Percentiles rank a stretch among this genome's conserved stretches.
These are phyloP conservation scores for Apiotrichum brassicae DNA, from an alignment of 1,284 basidiomycete genomes.

Conservation along the genomic window DNA sequence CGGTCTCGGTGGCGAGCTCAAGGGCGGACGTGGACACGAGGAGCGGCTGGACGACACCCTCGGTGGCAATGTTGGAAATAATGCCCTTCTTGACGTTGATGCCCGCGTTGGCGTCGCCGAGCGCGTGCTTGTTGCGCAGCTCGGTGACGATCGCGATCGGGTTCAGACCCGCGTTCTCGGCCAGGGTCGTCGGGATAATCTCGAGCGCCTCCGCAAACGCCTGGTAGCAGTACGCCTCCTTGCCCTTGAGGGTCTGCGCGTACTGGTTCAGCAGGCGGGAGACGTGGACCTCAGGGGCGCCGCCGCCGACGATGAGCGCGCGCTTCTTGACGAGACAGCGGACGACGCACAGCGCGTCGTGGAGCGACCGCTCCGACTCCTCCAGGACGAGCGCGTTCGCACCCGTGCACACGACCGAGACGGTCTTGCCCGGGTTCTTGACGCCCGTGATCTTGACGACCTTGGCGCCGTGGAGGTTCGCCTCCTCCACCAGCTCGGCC, in stretches of 20 bases:
- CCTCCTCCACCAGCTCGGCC: conserved; percentile 93
- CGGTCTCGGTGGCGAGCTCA: conserved; percentile 93
- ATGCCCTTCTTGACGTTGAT: conserved; percentile 97
- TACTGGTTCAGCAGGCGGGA: conserved; percentile 89
- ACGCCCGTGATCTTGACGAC: conserved; percentile 93
- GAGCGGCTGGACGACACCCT: conserved; percentile 94
- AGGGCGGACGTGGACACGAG: conserved; percentile 93
- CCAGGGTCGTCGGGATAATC: conserved; percentile 94
- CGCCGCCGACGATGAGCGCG: conserved; percentile 92
- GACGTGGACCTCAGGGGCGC: conserved; percentile 96
- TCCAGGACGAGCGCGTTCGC: conserved; percentile 90
- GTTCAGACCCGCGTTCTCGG: conserved; percentile 97
- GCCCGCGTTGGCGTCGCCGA: conserved; percentile 89
- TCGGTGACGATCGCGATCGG: conserved; percentile 98
- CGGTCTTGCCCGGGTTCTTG: conserved; percentile 90
- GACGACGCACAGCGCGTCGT: conserved; percentile 97
- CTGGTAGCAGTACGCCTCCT: conserved; percentile 99
- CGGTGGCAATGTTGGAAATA: conserved; percentile 93
- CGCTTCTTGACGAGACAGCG: conserved; percentile 97
- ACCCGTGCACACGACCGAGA: conserved; percentile 92
- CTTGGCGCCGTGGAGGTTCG: conserved; percentile 74
- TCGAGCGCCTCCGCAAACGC: conserved; percentile 97
- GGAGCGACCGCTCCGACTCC: conserved; percentile 93
- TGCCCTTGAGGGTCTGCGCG: conserved; percentile 89
- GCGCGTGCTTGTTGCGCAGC: conserved; percentile 89